Conservation (phyloP, 1,284 basidiomycete species). For the Trichosporon coremiiforme region DNA sequence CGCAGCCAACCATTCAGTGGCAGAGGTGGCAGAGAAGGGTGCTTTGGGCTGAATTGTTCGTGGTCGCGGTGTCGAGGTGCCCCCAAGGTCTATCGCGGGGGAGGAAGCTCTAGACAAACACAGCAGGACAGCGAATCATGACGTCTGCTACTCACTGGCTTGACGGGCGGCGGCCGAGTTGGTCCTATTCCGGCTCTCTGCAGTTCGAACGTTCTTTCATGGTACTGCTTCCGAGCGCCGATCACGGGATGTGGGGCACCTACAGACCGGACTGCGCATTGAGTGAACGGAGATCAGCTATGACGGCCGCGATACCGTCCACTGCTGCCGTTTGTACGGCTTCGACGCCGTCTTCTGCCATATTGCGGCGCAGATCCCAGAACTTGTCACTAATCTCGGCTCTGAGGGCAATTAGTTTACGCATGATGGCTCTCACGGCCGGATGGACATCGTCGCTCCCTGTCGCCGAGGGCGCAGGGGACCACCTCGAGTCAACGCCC, state of each 20-base stretch:
- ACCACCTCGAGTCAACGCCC: neutral
- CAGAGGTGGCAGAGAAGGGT: slow-evolving; percentile 9
- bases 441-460: neutral
- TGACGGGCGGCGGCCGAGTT: neutral
- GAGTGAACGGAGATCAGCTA: neutral
- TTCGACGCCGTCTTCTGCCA: neutral
- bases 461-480: neutral
- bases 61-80: neutral
- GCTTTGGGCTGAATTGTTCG: neutral
- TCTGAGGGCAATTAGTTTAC: neutral
- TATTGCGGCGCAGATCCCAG: neutral
- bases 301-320: neutral
- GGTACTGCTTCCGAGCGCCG: neutral
- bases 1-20: neutral
- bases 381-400: neutral
- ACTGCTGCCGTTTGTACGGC: neutral
- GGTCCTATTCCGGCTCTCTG: neutral
- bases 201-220: neutral
- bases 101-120: too few relatives aligned
- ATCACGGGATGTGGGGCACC: neutral
- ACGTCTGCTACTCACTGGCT: neutral
- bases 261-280: neutral
- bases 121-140: neutral
- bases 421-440: neutral
- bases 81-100: too few relatives aligned